Evolutionary conservation across 2,329 filamentous ascomycete genomes (phyloP).

Genomic region (Verticillium isaacii): DNA sequence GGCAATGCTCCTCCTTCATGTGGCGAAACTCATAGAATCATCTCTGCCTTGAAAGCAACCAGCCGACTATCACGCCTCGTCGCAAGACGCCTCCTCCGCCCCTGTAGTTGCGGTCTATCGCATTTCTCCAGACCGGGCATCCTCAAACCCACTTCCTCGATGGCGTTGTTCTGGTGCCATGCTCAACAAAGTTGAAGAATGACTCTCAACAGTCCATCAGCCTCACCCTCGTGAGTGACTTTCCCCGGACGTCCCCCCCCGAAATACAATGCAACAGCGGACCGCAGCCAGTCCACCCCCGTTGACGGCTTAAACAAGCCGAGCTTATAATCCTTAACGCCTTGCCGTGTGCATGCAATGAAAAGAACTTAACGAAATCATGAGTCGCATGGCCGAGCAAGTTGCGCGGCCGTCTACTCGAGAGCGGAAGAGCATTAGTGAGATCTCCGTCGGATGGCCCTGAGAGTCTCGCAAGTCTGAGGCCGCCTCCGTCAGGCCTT

Average conservation of each 20-base stretch:
- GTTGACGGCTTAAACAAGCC: background rate
- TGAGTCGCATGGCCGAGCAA: background rate
- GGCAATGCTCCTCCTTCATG: too few relatives aligned
- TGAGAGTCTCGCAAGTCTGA: background rate
- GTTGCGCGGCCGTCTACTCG: too few relatives aligned
- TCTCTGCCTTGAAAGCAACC: too few relatives aligned
- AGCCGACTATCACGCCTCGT: background rate
- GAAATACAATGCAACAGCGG: background rate
- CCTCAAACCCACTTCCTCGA: too few relatives aligned
- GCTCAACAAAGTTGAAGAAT: background rate
- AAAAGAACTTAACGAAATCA: background rate
- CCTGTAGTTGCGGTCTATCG: background rate
- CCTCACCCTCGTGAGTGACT: background rate
- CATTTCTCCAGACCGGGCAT: background rate
- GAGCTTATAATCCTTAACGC: background rate
- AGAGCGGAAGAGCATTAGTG: too few relatives aligned
- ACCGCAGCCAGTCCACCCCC: background rate
- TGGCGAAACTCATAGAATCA: too few relatives aligned
- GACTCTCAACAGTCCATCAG: background rate
- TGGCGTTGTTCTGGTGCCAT: background rate
- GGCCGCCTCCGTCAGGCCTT: background rate
- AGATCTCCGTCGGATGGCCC: background rate
- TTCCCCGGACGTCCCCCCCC: background rate
- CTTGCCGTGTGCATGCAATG: constrained; percentile 1
- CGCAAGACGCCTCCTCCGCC: background rate